Base-by-base conservation (phyloP, 139 green algal species). In the Monoraphidium neglectum region DNA sequence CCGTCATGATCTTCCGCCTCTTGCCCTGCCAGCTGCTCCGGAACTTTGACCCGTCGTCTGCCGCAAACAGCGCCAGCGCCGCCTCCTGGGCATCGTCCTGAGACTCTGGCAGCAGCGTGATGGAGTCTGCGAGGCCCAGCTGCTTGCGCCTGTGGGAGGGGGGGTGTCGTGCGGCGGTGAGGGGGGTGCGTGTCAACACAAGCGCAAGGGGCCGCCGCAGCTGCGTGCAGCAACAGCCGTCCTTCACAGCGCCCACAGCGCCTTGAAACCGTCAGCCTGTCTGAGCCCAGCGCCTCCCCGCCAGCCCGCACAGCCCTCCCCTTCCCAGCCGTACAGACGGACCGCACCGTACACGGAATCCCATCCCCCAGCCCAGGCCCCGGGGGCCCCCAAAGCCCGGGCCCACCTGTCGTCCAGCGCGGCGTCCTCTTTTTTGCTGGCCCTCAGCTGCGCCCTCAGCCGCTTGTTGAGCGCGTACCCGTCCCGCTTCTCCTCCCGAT, bases 41-140 rank as follows among this genome's bases (percentile, higher is more conserved):
- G 62, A 84, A 87, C 5, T 68, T 64, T 10, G 65, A 23, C 18
- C 30, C 28, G 47, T 68, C 75, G 18, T 74, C 79, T 59, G 83
- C 88, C 2, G 62, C 47, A 18, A 90, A 77, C 23, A 82, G 67
- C 10, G 79, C 60, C 1, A 74, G 37, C 65, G 54, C 36, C 15
- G 91, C 91, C 1, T 37, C 49, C 68, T 85, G 69, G n/a, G 60
- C 64, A 59, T 96, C 91, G 1, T 68, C 78, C 13, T 46, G 24
- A 15, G 79, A 82, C 2, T 79, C 73, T 16, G 91, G 89, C 51
- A 95, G 68, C 57, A 96, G 81, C 35, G 54, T 75, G 13, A 98
- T 80, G 0, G 72, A 62, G 4, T 89, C 77, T 5, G 84, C 64
- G 54, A 97, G 80, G 16, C 88, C 86, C 64, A 97, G 82, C 47